Evolutionary conservation across 495 filamentous ascomycete genomes (phyloP), one percentile per base, ranked within the genome.

Genomic region (Hypoxylon intermedium): DNA sequence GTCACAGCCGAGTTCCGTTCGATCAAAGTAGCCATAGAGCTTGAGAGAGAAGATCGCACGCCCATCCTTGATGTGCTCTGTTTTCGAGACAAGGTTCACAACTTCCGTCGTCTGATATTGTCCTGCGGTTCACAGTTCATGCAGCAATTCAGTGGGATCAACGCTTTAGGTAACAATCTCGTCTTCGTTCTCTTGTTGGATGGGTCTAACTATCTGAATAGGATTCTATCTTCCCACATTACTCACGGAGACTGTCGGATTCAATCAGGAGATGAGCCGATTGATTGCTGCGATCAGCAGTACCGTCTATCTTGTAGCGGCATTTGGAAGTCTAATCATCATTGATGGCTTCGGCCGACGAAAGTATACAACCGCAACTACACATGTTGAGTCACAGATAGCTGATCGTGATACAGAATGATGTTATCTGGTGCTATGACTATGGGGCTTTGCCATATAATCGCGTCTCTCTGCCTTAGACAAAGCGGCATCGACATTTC

Each of bases 21-120:
- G 0, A 72, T 72, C 9, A 63, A 69, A 40, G 51, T 52, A 0
- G 62, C 70, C 9, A 70, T 72, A 11, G 58, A 66, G 12, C 64
- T 70, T 15, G 69, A 72, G 52, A 65, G 67, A 36, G 63, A 68
- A 52, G 65, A 72, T 12, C 60, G 62, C 1, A 47, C 59, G 11
- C 63, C 67, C 4, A 11, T 69, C 0, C 49, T 28, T 42, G 67
- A 69, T 5, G 69, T 69, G 6, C 57, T 74, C 5, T 59, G 65
- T n/a, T 72, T 62, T 47, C 63, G 69, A 41, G 71, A 72, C 36
- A 72, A 57, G 53, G 70, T 66, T 1, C 67, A 73, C 30, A 74
- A 68, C 24, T 63, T 74, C 11, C 70, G 70, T 0, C 65, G 71
- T 5, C 21, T 74, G n/a, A 49, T 74, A 20, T 31, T 74, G 2